Evolutionary conservation across 2,329 filamentous ascomycete genomes (phyloP), one percentile per base, ranked within the genome.

Genomic region (Pestalotiopsis sp.): DNA sequence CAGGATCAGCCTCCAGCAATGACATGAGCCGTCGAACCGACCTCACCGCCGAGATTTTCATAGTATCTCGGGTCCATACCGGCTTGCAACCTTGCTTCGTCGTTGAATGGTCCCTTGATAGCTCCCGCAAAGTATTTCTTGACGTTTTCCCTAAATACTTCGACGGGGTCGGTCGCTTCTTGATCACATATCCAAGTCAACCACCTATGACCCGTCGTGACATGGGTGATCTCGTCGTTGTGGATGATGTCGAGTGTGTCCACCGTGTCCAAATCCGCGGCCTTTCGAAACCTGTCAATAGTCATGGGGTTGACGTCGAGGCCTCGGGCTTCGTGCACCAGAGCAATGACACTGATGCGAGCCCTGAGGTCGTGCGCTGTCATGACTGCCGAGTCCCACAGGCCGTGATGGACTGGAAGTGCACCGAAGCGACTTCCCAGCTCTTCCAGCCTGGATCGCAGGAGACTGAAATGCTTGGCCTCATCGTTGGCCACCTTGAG

Each of bases 161-260:
- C 76, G 4, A 84, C 80, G 0, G 83, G 81, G 68, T 84, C 81
- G 0, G 80, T 82, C 13, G 75, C 78, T 72, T 84, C 83, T 60
- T 84, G 79, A 38, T 79, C 75, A 64, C 83, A 84, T 25, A 84
- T 84, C 83, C 83, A 84, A 2, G 77, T 81, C 52, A 84, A 68
- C 83, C 83, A 84, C 41, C 83, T 74, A 69, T 84, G 82, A 4
- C 83, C 83, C 4, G 83, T 84, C 0, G 83, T 84, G 23, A 84
- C 83, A 70, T 84, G 83, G 0, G 83, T 84, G 57, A 84, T 84
- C 71, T 84, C 83, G 59, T 84, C 83, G 64, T 83, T 83, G 65
- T 84, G 83, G 39, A 84, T 84, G 25, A 84, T 75, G 45, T 80
- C 80, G 67, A 84, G 70, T 3, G 75, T 75, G 11, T 80, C 76